Conservation (phyloP, 1,139 yeast species). For the Lodderomyces jiufengensis region DNA sequence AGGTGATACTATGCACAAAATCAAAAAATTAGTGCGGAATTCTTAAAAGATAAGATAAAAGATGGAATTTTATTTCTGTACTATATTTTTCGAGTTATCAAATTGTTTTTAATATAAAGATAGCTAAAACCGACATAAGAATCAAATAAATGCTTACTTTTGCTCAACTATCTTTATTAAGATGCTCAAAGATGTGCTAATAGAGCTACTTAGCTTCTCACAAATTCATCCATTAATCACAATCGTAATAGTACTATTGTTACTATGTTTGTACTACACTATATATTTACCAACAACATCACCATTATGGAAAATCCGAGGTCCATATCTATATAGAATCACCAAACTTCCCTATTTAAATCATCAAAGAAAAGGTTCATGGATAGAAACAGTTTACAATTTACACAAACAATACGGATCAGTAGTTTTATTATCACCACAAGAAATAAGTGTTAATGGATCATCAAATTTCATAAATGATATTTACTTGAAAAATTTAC, state of each 20-base stretch:
- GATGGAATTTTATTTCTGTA: too few species aligned
- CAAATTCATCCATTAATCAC: conserved; percentile 2
- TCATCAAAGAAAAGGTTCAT: conserved; percentile 48
- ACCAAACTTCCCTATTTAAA: conserved; percentile 47
- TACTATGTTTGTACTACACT: conserved; percentile 25
- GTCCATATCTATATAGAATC: conserved; percentile 52
- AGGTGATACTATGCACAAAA: too few species aligned
- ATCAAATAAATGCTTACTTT: too few species aligned
- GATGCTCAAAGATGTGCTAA: conserved; percentile 4
- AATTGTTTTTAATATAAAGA: too few species aligned
- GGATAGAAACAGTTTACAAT: conserved; percentile 48
- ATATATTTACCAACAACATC: conserved; percentile 46
- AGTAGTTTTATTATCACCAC: conserved; percentile 59
- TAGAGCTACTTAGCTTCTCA: background rate
- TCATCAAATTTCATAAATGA: conserved; percentile 47
- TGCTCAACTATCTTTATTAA: too few species aligned
- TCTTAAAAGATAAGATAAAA: too few species aligned
- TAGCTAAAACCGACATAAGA: too few species aligned
- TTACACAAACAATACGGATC: conserved; percentile 58
- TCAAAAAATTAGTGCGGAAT: too few species aligned
- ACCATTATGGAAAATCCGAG: conserved; percentile 55
- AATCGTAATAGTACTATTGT: background rate
- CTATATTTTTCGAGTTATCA: too few species aligned
- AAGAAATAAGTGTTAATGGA: conserved; percentile 59
- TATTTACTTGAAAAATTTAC: conserved; percentile 56